These are phyloP conservation scores for Diaporthe caulivora DNA, from an alignment of 2,329 filamentous ascomycete species.

Conservation along the genomic window DNA sequence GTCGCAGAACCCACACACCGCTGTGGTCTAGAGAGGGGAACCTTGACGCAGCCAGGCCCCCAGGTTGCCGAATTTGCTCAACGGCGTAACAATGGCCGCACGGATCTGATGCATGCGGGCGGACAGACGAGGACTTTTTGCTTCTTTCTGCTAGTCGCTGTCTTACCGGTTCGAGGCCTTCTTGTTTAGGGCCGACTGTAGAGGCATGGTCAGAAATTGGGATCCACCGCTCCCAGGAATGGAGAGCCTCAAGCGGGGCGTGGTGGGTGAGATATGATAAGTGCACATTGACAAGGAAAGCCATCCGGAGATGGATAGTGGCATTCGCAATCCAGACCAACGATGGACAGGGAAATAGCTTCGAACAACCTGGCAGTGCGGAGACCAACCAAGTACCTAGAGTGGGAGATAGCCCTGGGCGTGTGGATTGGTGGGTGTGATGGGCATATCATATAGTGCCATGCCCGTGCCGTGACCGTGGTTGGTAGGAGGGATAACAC, in stretches of 20 bases:
- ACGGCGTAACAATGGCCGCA: background rate
- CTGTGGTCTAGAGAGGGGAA: constrained; percentile 1
- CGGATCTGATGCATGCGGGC: background rate
- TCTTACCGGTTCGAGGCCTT: background rate
- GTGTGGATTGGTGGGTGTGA: background rate
- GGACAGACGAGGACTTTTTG: background rate
- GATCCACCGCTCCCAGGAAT: constrained; percentile 28
- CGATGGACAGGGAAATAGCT: background rate
- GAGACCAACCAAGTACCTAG: background rate
- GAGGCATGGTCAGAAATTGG: constrained; percentile 22
- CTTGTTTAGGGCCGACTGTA: background rate
- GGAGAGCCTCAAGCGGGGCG: background rate
- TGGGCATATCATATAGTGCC: background rate
- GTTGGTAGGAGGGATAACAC: background rate
- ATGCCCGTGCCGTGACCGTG: background rate
- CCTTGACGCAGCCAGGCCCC: background rate
- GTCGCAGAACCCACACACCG: constrained; percentile 19
- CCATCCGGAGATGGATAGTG: background rate
- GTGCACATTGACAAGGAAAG: too few species aligned
- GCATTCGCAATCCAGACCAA: background rate
- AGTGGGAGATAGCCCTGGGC: too few species aligned
- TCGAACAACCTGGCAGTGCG: background rate
- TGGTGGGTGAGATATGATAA: background rate
- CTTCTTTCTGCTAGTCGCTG: background rate
- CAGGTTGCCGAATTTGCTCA: constrained; percentile 2